Evolutionary conservation across 108 stramenopile genomes (phyloP).

Genomic region (Nitzschia sp.): DNA sequence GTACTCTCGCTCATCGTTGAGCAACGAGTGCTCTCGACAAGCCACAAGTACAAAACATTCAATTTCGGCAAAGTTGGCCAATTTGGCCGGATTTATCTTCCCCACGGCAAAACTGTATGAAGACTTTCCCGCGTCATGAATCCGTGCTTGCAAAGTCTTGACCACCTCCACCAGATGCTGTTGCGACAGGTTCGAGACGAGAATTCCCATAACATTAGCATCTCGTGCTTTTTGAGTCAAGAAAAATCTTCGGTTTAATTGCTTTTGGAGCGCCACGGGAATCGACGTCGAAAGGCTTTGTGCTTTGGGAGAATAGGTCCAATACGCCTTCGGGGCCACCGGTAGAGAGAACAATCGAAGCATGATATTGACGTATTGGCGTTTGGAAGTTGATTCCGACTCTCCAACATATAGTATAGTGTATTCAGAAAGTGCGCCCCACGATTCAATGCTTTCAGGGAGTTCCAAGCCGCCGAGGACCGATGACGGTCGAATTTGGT

Average conservation of each 20-base stretch:
- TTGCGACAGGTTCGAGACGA: slow-evolving; percentile 87
- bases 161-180: slow-evolving; percentile 74
- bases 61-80: slow-evolving; percentile 95
- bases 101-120: slow-evolving; percentile 94
- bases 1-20: slow-evolving; percentile 72
- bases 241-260: slow-evolving; percentile 82
- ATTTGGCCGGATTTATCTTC: slow-evolving; percentile 90
- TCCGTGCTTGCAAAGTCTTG: slow-evolving; percentile 50
- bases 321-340: slow-evolving; percentile 35
- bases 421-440: slow-evolving; percentile 61
- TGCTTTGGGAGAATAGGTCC: slow-evolving; percentile 68
- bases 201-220: slow-evolving; percentile 86
- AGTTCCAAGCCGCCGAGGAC: slow-evolving; percentile 78
- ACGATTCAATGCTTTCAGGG: slow-evolving; percentile 37
- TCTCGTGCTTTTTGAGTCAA: slow-evolving; percentile 86
- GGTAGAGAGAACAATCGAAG: slow-evolving; percentile 50
- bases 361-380: slow-evolving; percentile 57
- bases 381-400: slow-evolving; percentile 30
- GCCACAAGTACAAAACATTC: slow-evolving; percentile 94
- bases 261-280: slow-evolving; percentile 48
- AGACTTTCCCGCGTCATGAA: slow-evolving; percentile 75
- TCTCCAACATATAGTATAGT: slow-evolving; percentile 80
- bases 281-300: slow-evolving; percentile 29
- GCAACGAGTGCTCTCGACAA: slow-evolving; percentile 83
- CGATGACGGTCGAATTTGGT: background rate